A percentile compares a stretch with the other conserved stretches of the same genome.
phyloP scores from a whole-genome alignment of 495 filamentous ascomycete genomes.

The Cercophora samala region DNA sequence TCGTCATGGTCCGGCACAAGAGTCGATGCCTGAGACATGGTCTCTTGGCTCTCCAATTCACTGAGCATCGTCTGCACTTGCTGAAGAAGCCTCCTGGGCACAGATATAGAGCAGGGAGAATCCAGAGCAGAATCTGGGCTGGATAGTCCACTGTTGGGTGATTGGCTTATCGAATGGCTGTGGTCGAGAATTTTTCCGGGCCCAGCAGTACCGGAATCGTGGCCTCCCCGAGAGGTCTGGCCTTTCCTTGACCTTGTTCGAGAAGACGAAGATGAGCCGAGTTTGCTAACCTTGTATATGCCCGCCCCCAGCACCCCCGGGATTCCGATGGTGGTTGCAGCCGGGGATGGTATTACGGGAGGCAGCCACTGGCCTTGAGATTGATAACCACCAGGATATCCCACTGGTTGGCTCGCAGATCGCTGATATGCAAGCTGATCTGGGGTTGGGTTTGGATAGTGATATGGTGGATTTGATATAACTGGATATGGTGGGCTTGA shows the following conservation, averaged over 20 bases:
- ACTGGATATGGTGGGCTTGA: constrained; percentile 1
- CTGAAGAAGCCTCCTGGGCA: not conserved
- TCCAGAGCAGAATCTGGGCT: not conserved
- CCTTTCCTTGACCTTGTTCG: constrained; percentile 16
- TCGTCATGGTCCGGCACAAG: not conserved
- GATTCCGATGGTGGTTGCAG: constrained; percentile 23
- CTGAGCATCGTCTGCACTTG: not conserved
- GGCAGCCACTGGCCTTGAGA: constrained; percentile 12
- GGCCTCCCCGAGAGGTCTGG: constrained; percentile 8
- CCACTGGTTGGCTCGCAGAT: constrained; percentile 21
- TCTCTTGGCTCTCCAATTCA: not conserved
- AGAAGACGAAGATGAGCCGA: constrained; percentile 14
- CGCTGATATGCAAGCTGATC: not conserved
- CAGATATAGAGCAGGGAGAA: constrained; percentile 3
- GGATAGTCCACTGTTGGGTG: not conserved
- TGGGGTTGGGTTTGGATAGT: not conserved
- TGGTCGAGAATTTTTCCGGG: constrained; percentile 21
- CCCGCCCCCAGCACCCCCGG: constrained; percentile 27
- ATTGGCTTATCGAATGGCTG: not conserved
- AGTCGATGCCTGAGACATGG: not conserved
- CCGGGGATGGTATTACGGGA: constrained; percentile 12
- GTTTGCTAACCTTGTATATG: constrained; percentile 31
- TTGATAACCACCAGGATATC: not conserved
- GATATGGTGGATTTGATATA: constrained; percentile 7
- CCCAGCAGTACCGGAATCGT: constrained; percentile 9